Base-by-base conservation (phyloP, 2,329 filamentous ascomycete species). In the Fusarium praegraminearum region DNA sequence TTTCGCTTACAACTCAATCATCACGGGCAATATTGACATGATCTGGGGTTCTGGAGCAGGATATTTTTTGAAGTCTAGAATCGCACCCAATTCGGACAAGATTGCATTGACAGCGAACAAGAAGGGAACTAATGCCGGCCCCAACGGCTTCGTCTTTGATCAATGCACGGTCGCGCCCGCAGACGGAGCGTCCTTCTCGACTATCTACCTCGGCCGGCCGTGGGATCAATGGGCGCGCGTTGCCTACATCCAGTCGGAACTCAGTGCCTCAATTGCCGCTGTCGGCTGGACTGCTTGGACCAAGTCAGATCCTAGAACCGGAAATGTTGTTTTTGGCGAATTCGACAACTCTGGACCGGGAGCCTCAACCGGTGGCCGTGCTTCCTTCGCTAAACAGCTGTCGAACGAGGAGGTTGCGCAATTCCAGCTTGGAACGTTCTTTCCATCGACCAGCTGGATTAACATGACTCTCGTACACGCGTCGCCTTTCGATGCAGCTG, bases 11-110 rank as follows among this genome's bases (percentile, higher is more conserved):
- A 75, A 76, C 18, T 82, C 79, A 50, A 75, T 81, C 50, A 80
- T 85, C 40, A 78, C 81, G 55, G 83, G 83, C n/a, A 83, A 82
- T 3, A 85, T 83, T 32, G 83, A 85, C 54, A 82, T 83, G 76
- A 83, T 78, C 10, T 78, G 79, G 71, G 82, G 82, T 12, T 74
- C 77, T 28, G 82, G 82, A 4, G 76, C 81, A 1, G 82, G 76
- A 9, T 84, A 84, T 65, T 83, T 84, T 76, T 73, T 78, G 45
- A 76, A 77, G 53, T 75, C 73, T 22, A 77, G 73, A 32, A 77
- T 78, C 38, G 58, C 76, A 4, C 74, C 77, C 2, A 78, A 78
- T 56, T 62, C 71, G 12, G 76, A 78, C 28, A 71, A 71, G 10
- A 65, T 77, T n/a, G 70, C 74, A 4, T 56, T 78, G 20, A 78